Percentiles rank a stretch among this genome's conserved stretches.
phyloP scores from a whole-genome alignment of 108 stramenopile species.

The Nitzschia sp. region DNA sequence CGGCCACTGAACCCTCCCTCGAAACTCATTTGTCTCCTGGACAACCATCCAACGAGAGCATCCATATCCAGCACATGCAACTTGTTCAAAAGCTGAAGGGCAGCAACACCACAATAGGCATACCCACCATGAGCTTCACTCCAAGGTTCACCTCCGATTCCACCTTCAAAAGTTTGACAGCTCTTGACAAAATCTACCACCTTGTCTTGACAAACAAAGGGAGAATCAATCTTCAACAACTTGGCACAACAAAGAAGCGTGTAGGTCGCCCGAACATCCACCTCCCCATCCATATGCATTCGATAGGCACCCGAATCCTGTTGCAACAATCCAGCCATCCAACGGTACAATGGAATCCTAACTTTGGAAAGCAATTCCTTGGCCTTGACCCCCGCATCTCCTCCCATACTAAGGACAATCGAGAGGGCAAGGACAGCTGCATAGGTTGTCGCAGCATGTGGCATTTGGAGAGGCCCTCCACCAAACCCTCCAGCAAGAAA shows the following conservation, averaged over 20 bases:
- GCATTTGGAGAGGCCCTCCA: slow-evolving; percentile 90
- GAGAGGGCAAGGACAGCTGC: slow-evolving; percentile 78
- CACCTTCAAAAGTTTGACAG: slow-evolving; percentile 98
- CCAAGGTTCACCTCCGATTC: slow-evolving; percentile 93
- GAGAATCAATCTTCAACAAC: slow-evolving; percentile 65
- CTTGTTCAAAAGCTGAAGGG: slow-evolving; percentile 26
- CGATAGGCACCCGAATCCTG: slow-evolving; percentile 58
- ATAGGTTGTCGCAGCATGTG: slow-evolving; percentile 96
- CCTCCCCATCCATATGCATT: slow-evolving; percentile 97
- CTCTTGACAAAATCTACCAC: slow-evolving; percentile 51
- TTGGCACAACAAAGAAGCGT: slow-evolving; percentile 76
- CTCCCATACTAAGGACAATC: slow-evolving; percentile 49
- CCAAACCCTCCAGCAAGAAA: slow-evolving; percentile 87
- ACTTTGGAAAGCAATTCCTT: slow-evolving; percentile 35
- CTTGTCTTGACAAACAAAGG: slow-evolving; percentile 39
- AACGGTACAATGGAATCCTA: slow-evolving; percentile 59
- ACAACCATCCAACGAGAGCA: slow-evolving; percentile 80
- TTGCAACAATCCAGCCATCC: slow-evolving; percentile 58
- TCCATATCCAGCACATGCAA: slow-evolving; percentile 49
- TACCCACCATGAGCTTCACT: slow-evolving; percentile 99
- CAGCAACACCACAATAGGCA: slow-evolving; percentile 85
- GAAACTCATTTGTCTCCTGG: slow-evolving; percentile 78
- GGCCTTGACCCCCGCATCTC: slow-evolving; percentile 24
- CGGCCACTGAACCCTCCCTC: slow-evolving; percentile 98
- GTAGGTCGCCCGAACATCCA: slow-evolving; percentile 95